Evolutionary conservation across 257 asterid species (phyloP).

Genomic region (Penstemon davidsonii): DNA sequence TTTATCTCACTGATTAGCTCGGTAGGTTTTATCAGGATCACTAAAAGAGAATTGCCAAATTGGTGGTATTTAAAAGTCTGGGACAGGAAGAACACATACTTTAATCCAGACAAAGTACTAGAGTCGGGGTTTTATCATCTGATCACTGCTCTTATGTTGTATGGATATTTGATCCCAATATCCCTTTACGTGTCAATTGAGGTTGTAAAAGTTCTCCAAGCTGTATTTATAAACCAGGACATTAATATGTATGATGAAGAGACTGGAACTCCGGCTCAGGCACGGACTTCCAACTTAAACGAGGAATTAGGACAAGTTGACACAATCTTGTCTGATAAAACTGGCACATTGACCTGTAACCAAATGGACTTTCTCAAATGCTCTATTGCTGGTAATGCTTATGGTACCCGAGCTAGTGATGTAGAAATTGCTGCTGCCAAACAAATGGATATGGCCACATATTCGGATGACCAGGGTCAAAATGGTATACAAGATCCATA

Average conservation of each 20-base stretch:
- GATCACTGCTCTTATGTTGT: slow-evolving; percentile 86
- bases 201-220: slow-evolving; percentile 92
- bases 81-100: slow-evolving; percentile 43
- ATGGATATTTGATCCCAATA: slow-evolving; percentile 91
- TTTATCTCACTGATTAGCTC: slow-evolving; percentile 78
- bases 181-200: slow-evolving; percentile 95
- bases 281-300: slow-evolving; percentile 88
- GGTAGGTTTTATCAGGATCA: slow-evolving; percentile 69
- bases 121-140: slow-evolving; percentile 76
- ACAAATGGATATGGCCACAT: slow-evolving; percentile 67
- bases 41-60: slow-evolving; percentile 62
- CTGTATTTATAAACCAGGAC: slow-evolving; percentile 80
- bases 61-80: slow-evolving; percentile 91
- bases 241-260: slow-evolving; percentile 88
- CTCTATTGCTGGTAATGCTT: slow-evolving; percentile 83
- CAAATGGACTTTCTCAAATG: slow-evolving; percentile 97
- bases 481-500: slow-evolving; percentile 32
- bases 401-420: slow-evolving; percentile 79
- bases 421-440: slow-evolving; percentile 93
- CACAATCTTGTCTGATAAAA: slow-evolving; percentile 89
- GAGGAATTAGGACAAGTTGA: slow-evolving; percentile 96
- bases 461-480: slow-evolving; percentile 56
- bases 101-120: slow-evolving; percentile 57
- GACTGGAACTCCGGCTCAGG: slow-evolving; percentile 92
- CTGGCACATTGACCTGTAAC: slow-evolving; percentile 94